Conservation (phyloP, 2,329 filamentous ascomycete species). For the Claviceps cyperi region DNA sequence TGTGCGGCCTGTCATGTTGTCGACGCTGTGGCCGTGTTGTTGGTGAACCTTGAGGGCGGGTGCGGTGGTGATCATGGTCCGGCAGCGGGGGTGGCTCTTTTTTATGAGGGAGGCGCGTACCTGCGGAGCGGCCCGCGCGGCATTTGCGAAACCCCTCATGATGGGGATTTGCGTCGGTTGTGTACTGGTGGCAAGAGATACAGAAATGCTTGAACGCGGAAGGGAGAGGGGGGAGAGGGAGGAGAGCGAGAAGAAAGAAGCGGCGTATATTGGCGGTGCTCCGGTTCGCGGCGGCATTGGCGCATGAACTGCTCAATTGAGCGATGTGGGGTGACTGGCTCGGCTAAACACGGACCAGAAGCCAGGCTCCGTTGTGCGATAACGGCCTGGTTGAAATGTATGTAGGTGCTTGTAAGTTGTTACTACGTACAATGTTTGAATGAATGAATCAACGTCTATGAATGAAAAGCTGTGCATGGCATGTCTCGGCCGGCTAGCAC, state of each 20-base stretch:
- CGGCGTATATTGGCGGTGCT: too few relatives aligned
- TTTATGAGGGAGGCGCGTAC: slow-evolving; percentile 7
- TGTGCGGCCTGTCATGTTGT: slow-evolving; percentile 1
- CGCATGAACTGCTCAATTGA: too few relatives aligned
- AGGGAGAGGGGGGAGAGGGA: too few relatives aligned
- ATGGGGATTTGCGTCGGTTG: background rate
- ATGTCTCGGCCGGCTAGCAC: background rate
- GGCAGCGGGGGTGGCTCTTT: background rate
- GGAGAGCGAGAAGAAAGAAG: too few relatives aligned
- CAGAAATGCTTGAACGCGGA: too few relatives aligned
- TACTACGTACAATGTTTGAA: background rate
- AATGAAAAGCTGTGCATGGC: background rate
- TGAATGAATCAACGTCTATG: background rate
- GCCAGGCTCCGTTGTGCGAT: too few relatives aligned
- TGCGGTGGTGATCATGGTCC: too few relatives aligned
- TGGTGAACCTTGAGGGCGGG: too few relatives aligned
- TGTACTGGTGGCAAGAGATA: background rate
- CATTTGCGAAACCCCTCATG: slow-evolving; percentile 19
- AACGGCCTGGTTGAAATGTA: background rate
- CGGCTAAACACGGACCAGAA: too few relatives aligned
- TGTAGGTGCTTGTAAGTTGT: background rate
- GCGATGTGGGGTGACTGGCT: too few relatives aligned
- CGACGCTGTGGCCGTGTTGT: slow-evolving; percentile 6
- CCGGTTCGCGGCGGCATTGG: too few relatives aligned
- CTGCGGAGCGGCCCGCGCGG: slow-evolving; percentile 17